Evolutionary conservation across 2,329 filamentous ascomycete species (phyloP).

Genomic region (Beauveria bassiana): DNA sequence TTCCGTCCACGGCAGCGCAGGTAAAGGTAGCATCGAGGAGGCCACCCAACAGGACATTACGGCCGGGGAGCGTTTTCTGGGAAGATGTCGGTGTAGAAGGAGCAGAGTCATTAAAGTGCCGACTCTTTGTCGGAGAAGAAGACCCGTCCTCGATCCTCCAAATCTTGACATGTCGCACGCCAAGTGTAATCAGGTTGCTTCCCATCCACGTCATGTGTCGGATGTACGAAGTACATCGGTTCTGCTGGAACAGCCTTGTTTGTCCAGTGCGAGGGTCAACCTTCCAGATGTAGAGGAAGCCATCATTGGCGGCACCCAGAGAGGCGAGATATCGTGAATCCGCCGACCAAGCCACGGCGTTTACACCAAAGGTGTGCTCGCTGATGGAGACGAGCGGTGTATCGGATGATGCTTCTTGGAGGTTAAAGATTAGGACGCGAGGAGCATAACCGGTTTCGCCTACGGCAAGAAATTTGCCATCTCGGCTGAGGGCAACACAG

Average conservation of each 20-base stretch:
- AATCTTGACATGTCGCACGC: constrained; percentile 85
- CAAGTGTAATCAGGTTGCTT: constrained; percentile 72
- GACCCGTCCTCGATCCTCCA: constrained; percentile 73
- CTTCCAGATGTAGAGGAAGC: constrained; percentile 86
- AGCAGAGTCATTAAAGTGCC: constrained; percentile 38
- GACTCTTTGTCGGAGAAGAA: constrained; percentile 56
- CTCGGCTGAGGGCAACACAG: constrained; percentile 78
- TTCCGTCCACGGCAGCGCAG: constrained; percentile 65
- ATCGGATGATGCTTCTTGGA: constrained; percentile 73
- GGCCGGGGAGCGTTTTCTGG: constrained; percentile 67
- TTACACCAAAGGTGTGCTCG: constrained; percentile 86
- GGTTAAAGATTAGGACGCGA: constrained; percentile 81
- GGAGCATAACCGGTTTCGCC: constrained; percentile 95
- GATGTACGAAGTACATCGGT: constrained; percentile 84
- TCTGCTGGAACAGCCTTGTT: constrained; percentile 71
- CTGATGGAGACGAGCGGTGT: constrained; percentile 75
- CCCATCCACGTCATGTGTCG: constrained; percentile 89
- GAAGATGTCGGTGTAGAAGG: constrained; percentile 22
- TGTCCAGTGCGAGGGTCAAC: constrained; percentile 76
- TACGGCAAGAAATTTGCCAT: constrained; percentile 81
- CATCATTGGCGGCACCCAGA: constrained; percentile 82
- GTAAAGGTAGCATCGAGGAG: constrained; percentile 81
- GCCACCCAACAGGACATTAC: constrained; percentile 78
- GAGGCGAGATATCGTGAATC: constrained; percentile 84
- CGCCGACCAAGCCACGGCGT: constrained; percentile 79